Evolutionary conservation across 192 early-diverging fungal genomes (phyloP), one percentile per base, ranked within the genome.

Genomic region (Backusella tuberculispora): DNA sequence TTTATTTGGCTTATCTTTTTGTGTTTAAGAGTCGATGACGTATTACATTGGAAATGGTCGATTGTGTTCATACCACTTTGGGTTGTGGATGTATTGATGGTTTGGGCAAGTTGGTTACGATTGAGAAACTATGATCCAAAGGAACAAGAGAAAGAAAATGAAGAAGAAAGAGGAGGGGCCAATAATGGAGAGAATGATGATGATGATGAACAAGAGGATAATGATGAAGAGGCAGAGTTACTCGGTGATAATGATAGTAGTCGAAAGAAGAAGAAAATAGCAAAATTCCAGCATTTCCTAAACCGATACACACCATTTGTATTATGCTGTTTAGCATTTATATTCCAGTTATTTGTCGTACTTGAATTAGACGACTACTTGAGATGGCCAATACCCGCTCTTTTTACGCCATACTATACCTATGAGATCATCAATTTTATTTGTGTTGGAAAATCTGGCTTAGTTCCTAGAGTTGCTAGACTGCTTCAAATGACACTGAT

Each of bases 41-140:
- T 83, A 45, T 84, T 89, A 34, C 64, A 64, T 34, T 95, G 93
- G 94, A 80, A 80, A 3, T 96, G 87, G 78, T 71, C 78, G 12
- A 83, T 88, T 21, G 94, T 96, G 7, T 94, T 95, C 79, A 86
- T 86, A 42, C 96, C 96, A 5, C 82, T 95, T 60, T 98, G 92
- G 88, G 78, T 93, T 24, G 78, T 92, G 41, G 92, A 95, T 77
- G 10, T 71, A 26, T 69, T 69, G 38, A 45, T 69, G 24, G 37
- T 81, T 70, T 44, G 70, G 72, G 47, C 74, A 70, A 48, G 71
- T 78, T 43, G 37, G 19, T 43, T 43, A 21, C 66, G 38, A 5
- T 24, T 67, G 40, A 67, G 15, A 19, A n/a, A 67, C 19, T 67
- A 67, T 67, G 41, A 67, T 40, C 38, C 66, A 67, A 41, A 38